These are phyloP conservation scores for Coemansia sp. DNA, from an alignment of 192 early-diverging fungal genomes.

Conservation along the genomic window DNA sequence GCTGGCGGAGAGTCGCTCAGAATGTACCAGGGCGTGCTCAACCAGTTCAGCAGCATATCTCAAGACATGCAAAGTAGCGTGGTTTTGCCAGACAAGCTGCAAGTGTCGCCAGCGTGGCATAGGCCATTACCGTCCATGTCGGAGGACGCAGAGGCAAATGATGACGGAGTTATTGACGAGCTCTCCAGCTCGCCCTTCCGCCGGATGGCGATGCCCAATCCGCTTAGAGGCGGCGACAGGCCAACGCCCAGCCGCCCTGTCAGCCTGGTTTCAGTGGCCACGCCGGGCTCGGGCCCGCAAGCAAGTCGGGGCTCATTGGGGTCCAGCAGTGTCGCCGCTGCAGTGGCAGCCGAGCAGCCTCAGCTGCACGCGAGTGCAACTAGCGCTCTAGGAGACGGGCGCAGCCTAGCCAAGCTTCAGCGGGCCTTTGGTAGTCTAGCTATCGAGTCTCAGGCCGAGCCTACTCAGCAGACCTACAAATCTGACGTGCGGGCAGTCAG, in stretches of 20 bases:
- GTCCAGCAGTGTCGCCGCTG: neutral
- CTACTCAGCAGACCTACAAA: neutral
- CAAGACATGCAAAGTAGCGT: conserved; percentile 60
- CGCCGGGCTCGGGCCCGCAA: neutral
- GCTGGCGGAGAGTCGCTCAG: conserved; percentile 26
- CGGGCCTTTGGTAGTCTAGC: conserved; percentile 25
- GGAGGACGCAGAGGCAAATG: conserved; percentile 5
- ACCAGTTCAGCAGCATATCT: conserved; percentile 52
- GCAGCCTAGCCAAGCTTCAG: conserved; percentile 19
- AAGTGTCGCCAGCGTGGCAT: neutral
- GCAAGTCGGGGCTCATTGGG: neutral
- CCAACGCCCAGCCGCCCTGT: conserved; percentile 12
- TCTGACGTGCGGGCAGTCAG: neutral
- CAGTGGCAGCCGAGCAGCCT: neutral
- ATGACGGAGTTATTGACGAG: conserved; percentile 5
- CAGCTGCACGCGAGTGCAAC: neutral
- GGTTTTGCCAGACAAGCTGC: neutral
- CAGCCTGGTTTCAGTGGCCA: neutral
- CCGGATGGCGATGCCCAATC: conserved; percentile 32
- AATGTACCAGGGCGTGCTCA: conserved; percentile 52
- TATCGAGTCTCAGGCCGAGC: conserved; percentile 12
- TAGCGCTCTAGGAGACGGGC: neutral
- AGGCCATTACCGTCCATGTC: conserved; percentile 4
- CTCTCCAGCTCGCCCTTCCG: conserved; percentile 37
- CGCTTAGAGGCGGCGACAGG: conserved; percentile 19